Evolutionary conservation across 441 rosid species (phyloP).

Genomic region (California macrophylla): DNA sequence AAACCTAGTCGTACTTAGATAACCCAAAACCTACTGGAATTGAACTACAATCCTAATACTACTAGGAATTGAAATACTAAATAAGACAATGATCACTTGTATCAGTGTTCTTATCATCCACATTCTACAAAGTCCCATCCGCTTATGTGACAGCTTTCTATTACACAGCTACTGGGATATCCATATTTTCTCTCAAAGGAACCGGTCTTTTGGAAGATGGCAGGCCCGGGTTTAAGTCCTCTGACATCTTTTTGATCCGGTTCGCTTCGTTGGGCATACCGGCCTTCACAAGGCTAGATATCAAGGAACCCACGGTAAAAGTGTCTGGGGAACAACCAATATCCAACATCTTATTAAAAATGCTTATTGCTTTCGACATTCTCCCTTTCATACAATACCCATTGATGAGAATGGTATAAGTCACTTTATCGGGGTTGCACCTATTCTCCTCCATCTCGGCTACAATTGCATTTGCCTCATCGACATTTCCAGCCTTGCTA

Average conservation of each 20-base stretch:
- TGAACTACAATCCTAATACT: too few species aligned
- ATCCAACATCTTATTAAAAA: conserved; percentile 60
- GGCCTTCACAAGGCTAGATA: conserved; percentile 69
- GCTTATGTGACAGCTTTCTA: too few species aligned
- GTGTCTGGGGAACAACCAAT: conserved; percentile 66
- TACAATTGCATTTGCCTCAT: conserved; percentile 57
- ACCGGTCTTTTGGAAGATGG: conserved; percentile 21
- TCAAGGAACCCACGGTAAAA: conserved; percentile 45
- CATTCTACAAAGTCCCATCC: too few species aligned
- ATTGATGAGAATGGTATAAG: conserved; percentile 74
- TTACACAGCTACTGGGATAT: too few species aligned
- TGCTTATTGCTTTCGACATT: conserved; percentile 58
- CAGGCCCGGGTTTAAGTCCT: conserved; percentile 27
- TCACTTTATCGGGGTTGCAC: conserved; percentile 71
- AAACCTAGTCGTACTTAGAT: too few species aligned
- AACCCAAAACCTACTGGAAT: too few species aligned
- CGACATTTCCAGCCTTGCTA: conserved; percentile 79
- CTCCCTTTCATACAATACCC: conserved; percentile 92
- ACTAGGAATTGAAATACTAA: too few species aligned
- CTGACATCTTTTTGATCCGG: conserved; percentile 29
- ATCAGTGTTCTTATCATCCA: too few species aligned
- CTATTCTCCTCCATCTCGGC: conserved; percentile 59
- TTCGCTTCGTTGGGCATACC: conserved; percentile 77
- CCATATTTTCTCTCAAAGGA: too few species aligned
- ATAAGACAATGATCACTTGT: too few species aligned